These are phyloP conservation scores for Geosmithia putterillii DNA, from an alignment of 2,329 filamentous ascomycete genomes.

Conservation along the genomic window DNA sequence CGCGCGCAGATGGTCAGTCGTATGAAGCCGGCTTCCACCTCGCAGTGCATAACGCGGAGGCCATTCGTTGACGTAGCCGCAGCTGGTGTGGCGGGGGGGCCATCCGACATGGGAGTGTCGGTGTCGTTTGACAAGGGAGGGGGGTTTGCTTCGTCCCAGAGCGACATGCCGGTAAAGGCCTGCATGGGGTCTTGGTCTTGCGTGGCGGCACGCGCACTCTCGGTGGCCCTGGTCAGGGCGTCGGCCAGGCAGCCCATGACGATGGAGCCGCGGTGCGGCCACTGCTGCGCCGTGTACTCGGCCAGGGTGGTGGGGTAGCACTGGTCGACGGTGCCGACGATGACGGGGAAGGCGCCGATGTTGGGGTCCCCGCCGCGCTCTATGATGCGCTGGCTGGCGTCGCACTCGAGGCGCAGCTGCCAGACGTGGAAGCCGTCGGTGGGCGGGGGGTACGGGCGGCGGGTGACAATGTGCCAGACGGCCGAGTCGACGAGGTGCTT, in stretches of 20 bases:
- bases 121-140: too few relatives aligned
- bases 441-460: constrained; percentile 15
- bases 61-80: constrained; percentile 13
- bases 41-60: constrained; percentile 19
- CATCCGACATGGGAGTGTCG: too few relatives aligned
- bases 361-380: constrained; percentile 12
- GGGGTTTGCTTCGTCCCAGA: constrained; percentile 20
- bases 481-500: constrained; percentile 24
- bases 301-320: constrained; percentile 19
- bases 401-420: constrained; percentile 22
- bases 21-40: constrained; percentile 18
- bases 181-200: constrained; percentile 7
- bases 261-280: constrained; percentile 17
- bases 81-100: too few relatives aligned
- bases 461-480: constrained; percentile 21
- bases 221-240: constrained; percentile 15
- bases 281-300: constrained; percentile 17
- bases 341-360: constrained; percentile 15
- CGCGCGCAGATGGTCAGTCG: constrained; percentile 19
- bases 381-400: constrained; percentile 8
- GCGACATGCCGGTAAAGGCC: constrained; percentile 17
- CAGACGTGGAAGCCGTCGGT: constrained; percentile 19
- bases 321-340: constrained; percentile 20
- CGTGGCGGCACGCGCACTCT: constrained; percentile 6
- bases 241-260: constrained; percentile 18